Evolutionary conservation across 208 protist genomes (phyloP).

Genomic region (Crithidia fasciculata): DNA sequence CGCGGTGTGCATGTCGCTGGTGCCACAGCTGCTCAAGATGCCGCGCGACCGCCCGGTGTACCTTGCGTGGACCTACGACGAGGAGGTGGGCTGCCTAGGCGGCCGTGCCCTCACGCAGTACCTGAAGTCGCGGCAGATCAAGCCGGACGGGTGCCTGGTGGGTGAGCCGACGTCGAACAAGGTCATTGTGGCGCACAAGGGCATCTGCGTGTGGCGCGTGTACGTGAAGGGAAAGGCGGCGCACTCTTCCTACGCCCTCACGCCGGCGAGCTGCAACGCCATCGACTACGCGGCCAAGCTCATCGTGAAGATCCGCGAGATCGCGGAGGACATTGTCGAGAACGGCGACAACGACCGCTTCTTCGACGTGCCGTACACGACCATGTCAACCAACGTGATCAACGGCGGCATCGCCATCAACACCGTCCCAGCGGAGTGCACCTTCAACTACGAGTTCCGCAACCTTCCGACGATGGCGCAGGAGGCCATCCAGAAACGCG

Average conservation of each 20-base stretch:
- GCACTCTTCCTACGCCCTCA: conserved; percentile 48
- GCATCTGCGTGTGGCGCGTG: conserved; percentile 41
- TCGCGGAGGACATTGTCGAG: conserved; percentile 41
- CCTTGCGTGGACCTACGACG: conserved; percentile 58
- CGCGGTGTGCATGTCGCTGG: conserved; percentile 57
- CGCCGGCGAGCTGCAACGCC: conserved; percentile 52
- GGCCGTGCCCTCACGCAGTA: conserved; percentile 42
- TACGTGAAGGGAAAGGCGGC: conserved; percentile 37
- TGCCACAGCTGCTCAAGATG: conserved; percentile 49
- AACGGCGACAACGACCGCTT: conserved; percentile 28
- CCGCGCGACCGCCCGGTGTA: conserved; percentile 46
- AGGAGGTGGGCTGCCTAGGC: conserved; percentile 55
- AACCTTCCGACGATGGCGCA: conserved; percentile 33
- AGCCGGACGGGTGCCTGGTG: conserved; percentile 57
- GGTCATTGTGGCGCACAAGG: conserved; percentile 65
- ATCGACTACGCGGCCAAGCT: conserved; percentile 61
- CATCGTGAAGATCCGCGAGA: conserved; percentile 53
- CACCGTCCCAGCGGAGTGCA: conserved; percentile 48
- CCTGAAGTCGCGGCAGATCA: conserved; percentile 39
- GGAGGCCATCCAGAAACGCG: conserved; percentile 42
- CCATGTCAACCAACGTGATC: conserved; percentile 61
- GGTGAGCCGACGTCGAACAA: conserved; percentile 68
- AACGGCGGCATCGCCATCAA: conserved; percentile 59
- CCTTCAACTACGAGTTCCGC: conserved; percentile 59
- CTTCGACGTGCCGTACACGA: conserved; percentile 40